Percentiles rank a stretch among this genome's conserved stretches.
Evolutionary conservation across 208 protist species (phyloP).

Genomic region (Trypanosoma lewisi): DNA sequence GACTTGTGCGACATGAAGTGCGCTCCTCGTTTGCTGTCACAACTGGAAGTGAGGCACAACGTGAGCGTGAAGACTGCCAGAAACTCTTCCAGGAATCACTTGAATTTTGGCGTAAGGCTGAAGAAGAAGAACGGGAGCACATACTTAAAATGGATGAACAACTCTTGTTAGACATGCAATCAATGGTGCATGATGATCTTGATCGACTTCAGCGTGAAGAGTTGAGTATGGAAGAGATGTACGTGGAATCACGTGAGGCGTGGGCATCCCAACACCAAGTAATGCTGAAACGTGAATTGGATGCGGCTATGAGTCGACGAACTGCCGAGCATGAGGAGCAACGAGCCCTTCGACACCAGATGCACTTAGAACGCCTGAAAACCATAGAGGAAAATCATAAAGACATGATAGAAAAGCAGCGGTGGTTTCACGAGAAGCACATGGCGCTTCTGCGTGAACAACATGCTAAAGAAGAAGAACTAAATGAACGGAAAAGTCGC

Average conservation of each 20-base stretch:
- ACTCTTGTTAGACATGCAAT: constrained; percentile 61
- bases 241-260: constrained; percentile 60
- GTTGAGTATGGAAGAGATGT: constrained; percentile 71
- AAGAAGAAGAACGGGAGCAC: constrained; percentile 56
- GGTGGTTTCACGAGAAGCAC: constrained; percentile 51
- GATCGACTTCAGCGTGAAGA: constrained; percentile 63
- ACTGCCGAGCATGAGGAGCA: constrained; percentile 63
- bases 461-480: constrained; percentile 45
- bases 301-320: constrained; percentile 43
- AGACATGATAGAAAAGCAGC: constrained; percentile 48
- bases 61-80: constrained; percentile 54
- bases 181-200: constrained; percentile 68
- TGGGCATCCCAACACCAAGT: constrained; percentile 70
- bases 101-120: constrained; percentile 66
- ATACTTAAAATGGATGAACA: constrained; percentile 80
- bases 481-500: constrained; percentile 47
- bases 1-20: constrained; percentile 66
- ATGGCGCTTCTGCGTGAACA: constrained; percentile 63
- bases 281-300: constrained; percentile 54
- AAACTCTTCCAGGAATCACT: constrained; percentile 68
- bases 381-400: constrained; percentile 53
- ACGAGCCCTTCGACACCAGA: constrained; percentile 39
- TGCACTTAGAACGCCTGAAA: constrained; percentile 66
- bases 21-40: constrained; percentile 64
- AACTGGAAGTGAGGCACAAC: constrained; percentile 55